A percentile compares a stretch with the other conserved stretches of the same genome.
These are phyloP conservation scores for Leccinum subrobustum DNA, from an alignment of 1,284 basidiomycete genomes.

Conservation along the genomic window DNA sequence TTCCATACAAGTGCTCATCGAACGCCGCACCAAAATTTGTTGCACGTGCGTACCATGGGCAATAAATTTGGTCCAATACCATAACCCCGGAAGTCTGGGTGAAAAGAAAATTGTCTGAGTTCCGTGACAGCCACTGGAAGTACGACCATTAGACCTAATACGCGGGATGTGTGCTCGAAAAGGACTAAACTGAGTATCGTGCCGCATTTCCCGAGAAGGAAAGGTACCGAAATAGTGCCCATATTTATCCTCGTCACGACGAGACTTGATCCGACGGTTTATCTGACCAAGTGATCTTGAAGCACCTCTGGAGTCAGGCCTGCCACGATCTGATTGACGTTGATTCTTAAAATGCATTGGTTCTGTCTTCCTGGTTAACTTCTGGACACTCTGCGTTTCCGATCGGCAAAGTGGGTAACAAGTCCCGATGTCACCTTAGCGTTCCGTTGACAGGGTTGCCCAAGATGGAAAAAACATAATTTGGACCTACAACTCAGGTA, in stretches of 20 bases:
- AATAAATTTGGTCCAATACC: constrained; percentile 55
- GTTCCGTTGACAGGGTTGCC: constrained; percentile 1
- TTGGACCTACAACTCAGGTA: not conserved
- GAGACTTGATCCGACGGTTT: constrained; percentile 47
- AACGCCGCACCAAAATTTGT: constrained; percentile 55
- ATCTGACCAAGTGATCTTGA: constrained; percentile 52
- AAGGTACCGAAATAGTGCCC: constrained; percentile 59
- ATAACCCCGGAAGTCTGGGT: constrained; percentile 42
- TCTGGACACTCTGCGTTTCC: constrained; percentile 1
- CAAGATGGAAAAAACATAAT: not conserved
- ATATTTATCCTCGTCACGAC: constrained; percentile 48
- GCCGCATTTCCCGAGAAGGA: constrained; percentile 28
- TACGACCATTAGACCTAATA: constrained; percentile 11
- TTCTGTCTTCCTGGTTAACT: not conserved
- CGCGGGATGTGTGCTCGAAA: constrained; percentile 42
- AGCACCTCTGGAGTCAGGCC: constrained; percentile 42
- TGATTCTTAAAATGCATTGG: constrained; percentile 1
- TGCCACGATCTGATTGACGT: constrained; percentile 33
- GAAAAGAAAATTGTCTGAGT: constrained; percentile 60
- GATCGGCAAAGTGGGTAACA: not conserved
- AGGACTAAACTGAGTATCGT: constrained; percentile 54
- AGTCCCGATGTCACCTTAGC: not conserved
- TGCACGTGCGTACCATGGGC: constrained; percentile 38
- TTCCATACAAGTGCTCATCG: constrained; percentile 52
- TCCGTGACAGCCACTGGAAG: constrained; percentile 3